A percentile compares a stretch with the other conserved stretches of the same genome.
Conservation (phyloP, 768 basidiomycete species). For the Termitomyces sp. region DNA sequence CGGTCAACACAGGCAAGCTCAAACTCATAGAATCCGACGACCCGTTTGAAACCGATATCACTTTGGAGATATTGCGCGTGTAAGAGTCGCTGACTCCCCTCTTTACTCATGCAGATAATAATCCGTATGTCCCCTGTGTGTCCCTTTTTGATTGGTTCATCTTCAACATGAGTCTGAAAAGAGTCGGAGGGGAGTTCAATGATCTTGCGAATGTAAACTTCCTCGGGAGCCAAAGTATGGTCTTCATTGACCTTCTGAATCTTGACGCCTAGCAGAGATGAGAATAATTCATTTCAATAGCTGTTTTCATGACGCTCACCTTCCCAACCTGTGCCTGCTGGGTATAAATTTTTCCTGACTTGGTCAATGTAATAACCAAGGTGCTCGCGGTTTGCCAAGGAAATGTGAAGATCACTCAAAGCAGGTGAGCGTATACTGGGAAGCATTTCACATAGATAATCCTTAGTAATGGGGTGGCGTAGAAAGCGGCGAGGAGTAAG, state of each 20-base stretch:
- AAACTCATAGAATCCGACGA: constrained; percentile 27
- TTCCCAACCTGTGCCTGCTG: constrained; percentile 20
- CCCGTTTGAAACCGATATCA: constrained; percentile 27
- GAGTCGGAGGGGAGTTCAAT: not conserved
- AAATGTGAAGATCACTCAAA: constrained; percentile 24
- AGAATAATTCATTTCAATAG: too few relatives aligned
- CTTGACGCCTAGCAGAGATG: too few relatives aligned
- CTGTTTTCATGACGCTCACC: not conserved
- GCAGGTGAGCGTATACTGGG: constrained; percentile 15
- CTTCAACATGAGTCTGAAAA: not conserved
- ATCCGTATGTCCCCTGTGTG: too few relatives aligned
- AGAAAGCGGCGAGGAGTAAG: constrained; percentile 22
- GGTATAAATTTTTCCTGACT: constrained; percentile 9
- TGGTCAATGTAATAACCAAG: constrained; percentile 10
- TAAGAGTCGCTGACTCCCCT: constrained; percentile 19
- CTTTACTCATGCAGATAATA: constrained; percentile 16
- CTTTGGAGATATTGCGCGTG: constrained; percentile 24
- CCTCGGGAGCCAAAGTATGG: not conserved
- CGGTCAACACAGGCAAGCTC: constrained; percentile 21
- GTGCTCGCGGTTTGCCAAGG: constrained; percentile 24
- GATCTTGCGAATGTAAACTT: not conserved
- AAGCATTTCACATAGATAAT: constrained; percentile 12
- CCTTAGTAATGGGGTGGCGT: constrained; percentile 18
- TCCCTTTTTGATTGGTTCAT: not conserved
- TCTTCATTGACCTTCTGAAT: too few relatives aligned